Base-by-base conservation (phyloP, 192 early-diverging fungal species). In the Phlyctochytrium planicorne region DNA sequence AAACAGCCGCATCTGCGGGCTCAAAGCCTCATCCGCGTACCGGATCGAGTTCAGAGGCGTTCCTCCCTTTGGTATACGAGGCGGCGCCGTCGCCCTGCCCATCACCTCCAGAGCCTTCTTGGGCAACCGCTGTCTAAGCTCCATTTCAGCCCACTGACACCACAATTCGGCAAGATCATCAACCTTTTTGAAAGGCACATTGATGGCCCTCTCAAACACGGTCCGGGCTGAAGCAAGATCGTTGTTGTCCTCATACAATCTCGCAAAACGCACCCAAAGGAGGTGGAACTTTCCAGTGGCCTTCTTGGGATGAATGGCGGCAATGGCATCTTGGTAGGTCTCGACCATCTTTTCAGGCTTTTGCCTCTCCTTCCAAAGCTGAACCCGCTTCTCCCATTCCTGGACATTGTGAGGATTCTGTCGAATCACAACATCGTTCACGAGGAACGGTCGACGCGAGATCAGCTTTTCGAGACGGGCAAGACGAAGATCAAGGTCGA, bases 121-220 rank as follows among this genome's bases (percentile, higher is more conserved):
- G 55, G 83, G 87, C 53, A 87, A 76, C 59, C 78, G 67, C 36
- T 74, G 60, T 24, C 79, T 74, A 3, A 85, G 53, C 62, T 99
- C 96, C 80, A 89, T 80, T 69, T 98, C 94, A 0, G 93, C 94
- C 77, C 93, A 99, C 68, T 90, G 87, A 66, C 89, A 89, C 89
- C 91, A 99, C 29, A 97, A 68, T 50, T 92, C 90, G 0, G 88
- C 95, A 64, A 98, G 77, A 69, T 96, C 94, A 50, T 87, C 89
- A 3, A 92, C 93, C 29, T 79, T 79, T 50, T 85, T 91, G 65
- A 84, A 92, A 27, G 88, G 86, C n/a, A 96, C 91, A 33, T 84
- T 85, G 37, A 86, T 83, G 0, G 93, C 97, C 52, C 89, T 81
- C 52, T 94, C 92, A 77, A 95, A 91, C 10, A 96, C 87, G 0